Evolutionary conservation across 495 filamentous ascomycete genomes (phyloP), one percentile per base, ranked within the genome.

Genomic region (Penicillium diatomitis): DNA sequence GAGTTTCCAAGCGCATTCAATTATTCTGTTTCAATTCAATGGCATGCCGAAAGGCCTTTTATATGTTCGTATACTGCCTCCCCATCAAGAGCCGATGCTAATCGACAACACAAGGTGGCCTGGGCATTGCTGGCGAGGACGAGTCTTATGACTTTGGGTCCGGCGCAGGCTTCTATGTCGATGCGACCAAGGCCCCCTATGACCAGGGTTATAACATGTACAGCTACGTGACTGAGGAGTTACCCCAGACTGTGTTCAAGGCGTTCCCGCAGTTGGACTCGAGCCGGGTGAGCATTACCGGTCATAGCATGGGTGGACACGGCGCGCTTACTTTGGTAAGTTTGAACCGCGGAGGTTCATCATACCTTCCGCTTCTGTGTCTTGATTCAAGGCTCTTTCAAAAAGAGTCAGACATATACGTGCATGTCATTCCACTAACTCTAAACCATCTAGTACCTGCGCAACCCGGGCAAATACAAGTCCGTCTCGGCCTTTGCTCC

Each of bases 291-390:
- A 82, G 82, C 60, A 91, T 98, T 55, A 89, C 84, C 34, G 92
- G 92, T 3, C 92, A 97, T 66, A 85, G 80, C 57, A 98, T 98
- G 92, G 92, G 92, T 56, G 92, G 92, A 0, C 92, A 97, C 67
- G 92, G 92, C 27, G 92, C 92, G 41, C 71, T 98, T 53, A 95
- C 88, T 44, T 67, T 96, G 56, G 80, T 83, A 60, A 43, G 47
- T 54, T 20, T 20, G 20, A 20, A 20, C 20, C 20, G 20, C 20
- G 20, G 20, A 20, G 20, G 20, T 20, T 20, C 20, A 20, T 2
- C 2, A 20, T 20, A 20, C 20, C 20, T 20, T 20, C 20, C 20
- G 20, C 20, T 20, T 44, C 45, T 0, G 27, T 29, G 27, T 29
- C 10, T 27, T 38, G 9, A 38, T 8, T 38, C 10, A 3, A 4